These are phyloP conservation scores for Blastocystis sp. DNA, from an alignment of 352 stramenopile genomes.

Conservation along the genomic window DNA sequence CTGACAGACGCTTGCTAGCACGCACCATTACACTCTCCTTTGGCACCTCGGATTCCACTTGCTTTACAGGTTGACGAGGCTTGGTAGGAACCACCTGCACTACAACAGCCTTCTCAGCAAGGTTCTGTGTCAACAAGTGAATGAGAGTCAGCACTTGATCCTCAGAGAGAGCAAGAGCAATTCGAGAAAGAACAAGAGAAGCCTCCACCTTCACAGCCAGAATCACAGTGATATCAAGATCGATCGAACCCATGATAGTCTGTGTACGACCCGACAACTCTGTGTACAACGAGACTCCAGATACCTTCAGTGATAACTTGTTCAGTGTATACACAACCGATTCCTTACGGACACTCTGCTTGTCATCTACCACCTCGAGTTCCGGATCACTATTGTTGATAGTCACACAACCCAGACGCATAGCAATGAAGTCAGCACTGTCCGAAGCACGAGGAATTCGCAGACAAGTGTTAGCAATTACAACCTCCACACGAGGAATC, in stretches of 20 bases:
- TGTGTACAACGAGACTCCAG: slow-evolving; percentile 21
- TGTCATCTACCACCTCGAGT: neutral
- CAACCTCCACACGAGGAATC: slow-evolving; percentile 36
- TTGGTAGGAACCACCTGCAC: neutral
- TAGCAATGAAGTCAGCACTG: slow-evolving; percentile 1
- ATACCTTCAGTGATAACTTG: neutral
- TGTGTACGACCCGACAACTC: neutral
- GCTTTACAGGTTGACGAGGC: neutral
- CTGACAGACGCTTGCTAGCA: slow-evolving; percentile 6
- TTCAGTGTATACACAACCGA: slow-evolving; percentile 55
- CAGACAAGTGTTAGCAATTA: slow-evolving; percentile 49
- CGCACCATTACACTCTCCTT: neutral
- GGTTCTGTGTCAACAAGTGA: slow-evolving; percentile 45
- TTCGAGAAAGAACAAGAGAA: slow-evolving; percentile 2
- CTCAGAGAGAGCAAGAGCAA: slow-evolving; percentile 38
- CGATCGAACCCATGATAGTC: slow-evolving; percentile 59
- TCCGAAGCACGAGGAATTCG: slow-evolving; percentile 1
- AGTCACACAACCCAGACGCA: slow-evolving; percentile 14
- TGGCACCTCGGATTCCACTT: neutral
- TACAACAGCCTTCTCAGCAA: slow-evolving; percentile 19
- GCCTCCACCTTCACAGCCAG: slow-evolving; percentile 41
- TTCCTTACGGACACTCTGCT: slow-evolving; percentile 1
- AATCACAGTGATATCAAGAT: neutral
- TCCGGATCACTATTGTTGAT: slow-evolving; percentile 22
- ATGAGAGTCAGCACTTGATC: slow-evolving; percentile 45